phyloP scores from a whole-genome alignment of 2,329 filamentous ascomycete genomes.

The Neospermospora avenae region DNA sequence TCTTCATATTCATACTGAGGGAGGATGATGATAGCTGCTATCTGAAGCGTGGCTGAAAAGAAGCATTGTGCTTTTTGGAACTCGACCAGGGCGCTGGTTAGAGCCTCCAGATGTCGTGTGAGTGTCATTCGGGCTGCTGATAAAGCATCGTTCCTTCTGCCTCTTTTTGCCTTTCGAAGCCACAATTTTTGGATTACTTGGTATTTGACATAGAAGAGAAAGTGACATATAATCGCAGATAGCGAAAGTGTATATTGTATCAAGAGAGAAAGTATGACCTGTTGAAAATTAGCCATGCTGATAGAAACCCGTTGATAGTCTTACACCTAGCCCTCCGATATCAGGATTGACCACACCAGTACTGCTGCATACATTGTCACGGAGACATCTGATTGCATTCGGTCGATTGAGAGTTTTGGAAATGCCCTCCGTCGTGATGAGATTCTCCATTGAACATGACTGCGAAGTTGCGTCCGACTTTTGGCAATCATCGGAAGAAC shows the following conservation, averaged over 20 bases:
- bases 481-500: not conserved
- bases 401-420: not conserved
- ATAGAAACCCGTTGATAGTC: not conserved
- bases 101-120: not conserved
- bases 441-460: constrained; percentile 5
- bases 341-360: constrained; percentile 12
- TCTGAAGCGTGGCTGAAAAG: constrained; percentile 12
- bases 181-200: not conserved
- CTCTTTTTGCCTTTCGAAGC: not conserved
- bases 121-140: not conserved
- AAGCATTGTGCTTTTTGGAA: constrained; percentile 19
- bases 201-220: not conserved
- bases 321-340: constrained; percentile 11
- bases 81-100: constrained; percentile 11
- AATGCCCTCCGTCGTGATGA: not conserved
- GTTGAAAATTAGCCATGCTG: not conserved
- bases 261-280: constrained; percentile 7
- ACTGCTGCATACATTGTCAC: constrained; percentile 8
- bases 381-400: constrained; percentile 6
- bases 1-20: not conserved
- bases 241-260: constrained; percentile 10
- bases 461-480: not conserved
- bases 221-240: not conserved
- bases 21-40: constrained; percentile 11
- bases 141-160: not conserved